phyloP scores from a whole-genome alignment of 257 asterid species.

The Solanum virginianum region DNA sequence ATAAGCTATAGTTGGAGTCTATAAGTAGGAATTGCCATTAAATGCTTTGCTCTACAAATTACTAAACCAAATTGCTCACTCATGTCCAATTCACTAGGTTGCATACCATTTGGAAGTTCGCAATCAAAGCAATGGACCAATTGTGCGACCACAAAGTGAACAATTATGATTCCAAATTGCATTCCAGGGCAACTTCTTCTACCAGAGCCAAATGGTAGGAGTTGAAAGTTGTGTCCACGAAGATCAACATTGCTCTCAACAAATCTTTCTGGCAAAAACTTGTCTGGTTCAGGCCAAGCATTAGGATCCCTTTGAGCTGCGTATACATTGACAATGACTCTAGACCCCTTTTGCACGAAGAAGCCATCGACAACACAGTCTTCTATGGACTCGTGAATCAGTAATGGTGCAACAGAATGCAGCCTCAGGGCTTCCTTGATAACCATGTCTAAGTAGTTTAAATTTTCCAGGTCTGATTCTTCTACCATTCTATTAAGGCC shows the following conservation, averaged over 20 bases:
- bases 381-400: constrained; percentile 6
- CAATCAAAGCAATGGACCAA: constrained; percentile 18
- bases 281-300: constrained; percentile 15
- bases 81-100: constrained; percentile 16
- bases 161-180: constrained; percentile 8
- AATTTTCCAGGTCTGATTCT: constrained; percentile 5
- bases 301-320: constrained; percentile 8
- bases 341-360: background rate
- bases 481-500: constrained; percentile 7
- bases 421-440: constrained; percentile 15
- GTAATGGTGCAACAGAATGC: constrained; percentile 14
- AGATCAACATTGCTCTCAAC: background rate
- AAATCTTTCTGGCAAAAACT: constrained; percentile 14
- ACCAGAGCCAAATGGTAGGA: constrained; percentile 17
- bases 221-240: constrained; percentile 8
- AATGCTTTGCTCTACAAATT: constrained; percentile 6
- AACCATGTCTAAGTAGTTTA: constrained; percentile 5
- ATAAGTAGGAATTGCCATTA: constrained; percentile 1
- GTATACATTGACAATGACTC: background rate
- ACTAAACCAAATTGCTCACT: constrained; percentile 11
- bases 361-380: constrained; percentile 11
- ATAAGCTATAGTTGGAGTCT: background rate
- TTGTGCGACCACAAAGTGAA: constrained; percentile 9
- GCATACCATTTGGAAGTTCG: constrained; percentile 3
- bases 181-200: constrained; percentile 16